Evolutionary conservation across 208 protist genomes (phyloP), one percentile per base, ranked within the genome.

Genomic region (Histomonas meleagridis): DNA sequence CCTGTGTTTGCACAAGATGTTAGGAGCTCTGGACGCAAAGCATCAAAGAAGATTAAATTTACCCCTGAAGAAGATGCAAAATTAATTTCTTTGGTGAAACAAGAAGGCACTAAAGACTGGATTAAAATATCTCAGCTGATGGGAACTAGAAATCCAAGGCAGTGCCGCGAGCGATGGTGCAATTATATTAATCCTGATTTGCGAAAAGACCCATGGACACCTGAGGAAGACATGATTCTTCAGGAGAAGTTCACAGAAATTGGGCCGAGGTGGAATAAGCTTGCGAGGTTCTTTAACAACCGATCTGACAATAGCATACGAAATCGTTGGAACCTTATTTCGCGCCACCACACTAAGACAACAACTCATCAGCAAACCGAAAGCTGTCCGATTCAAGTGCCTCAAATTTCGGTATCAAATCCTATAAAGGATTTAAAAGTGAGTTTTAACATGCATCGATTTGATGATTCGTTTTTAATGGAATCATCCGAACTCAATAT

Each of bases 281-380:
- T 86, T 51, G 43, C 76, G 2, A 86, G 55, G 32, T 86, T 86
- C 35, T 86, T 86, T 18, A 51, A 55, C 18, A 55, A 40, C n/a
- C 23, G 76, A 51, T 55, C 46, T 18, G 46, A 32, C 5, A 86
- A 86, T 28, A 86, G 55, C 38, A 86, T 86, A 55, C 51, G 46
- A 86, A 86, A 86, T 86, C 23, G 76, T 26, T 86, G 76, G 76
- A 79, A 49, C 40, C 46, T 79, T 32, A 16, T 79, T 51, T 32
- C 70, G n/a, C 70, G 70, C 40, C 70, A 79, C 38, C 32, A 35
- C 0, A n/a, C 62, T 7, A 70, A 70, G n/a, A n/a, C n/a, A n/a
- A n/a, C n/a, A n/a, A n/a, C n/a, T n/a, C n/a, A n/a, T n/a, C n/a
- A n/a, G n/a, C n/a, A n/a, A n/a, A n/a, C n/a, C n/a, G n/a, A n/a